Evolutionary conservation across 2,329 filamentous ascomycete species (phyloP), one percentile per base, ranked within the genome.

Genomic region (Pseudocercospora pini-densiflorae): DNA sequence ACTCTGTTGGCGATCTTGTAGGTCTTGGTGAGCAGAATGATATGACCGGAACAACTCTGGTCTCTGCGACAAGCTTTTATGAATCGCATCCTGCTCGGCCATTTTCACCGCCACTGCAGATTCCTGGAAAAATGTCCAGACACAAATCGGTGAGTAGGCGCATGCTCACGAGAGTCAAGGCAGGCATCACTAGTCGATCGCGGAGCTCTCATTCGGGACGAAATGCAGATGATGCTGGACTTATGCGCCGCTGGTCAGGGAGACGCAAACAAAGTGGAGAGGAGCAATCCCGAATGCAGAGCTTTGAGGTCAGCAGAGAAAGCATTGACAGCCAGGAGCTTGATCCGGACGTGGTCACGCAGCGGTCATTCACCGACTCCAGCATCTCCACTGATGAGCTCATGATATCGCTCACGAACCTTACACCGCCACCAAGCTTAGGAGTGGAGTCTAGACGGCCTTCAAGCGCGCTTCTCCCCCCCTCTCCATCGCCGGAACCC

Each of bases 121-220:
- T 59, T 8, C 63, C 65, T 21, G 66, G 67, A 2, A 71, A 66
- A 16, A 68, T 76, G 43, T 58, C 69, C 19, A 67, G 76, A 36
- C 74, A 76, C 43, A 73, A 73, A 23, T 78, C 77, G 1, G 74
- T 78, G 36, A 77, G 77, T 59, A 74, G 74, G 31, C 70, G 77
- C n/a, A 73, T 79, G 68, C 68, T 79, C 5, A 76, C 77, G 5
- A 76, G 69, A 47, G 75, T 79, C 58, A 77, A 73, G 62, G 74
- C 75, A 59, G 76, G 77, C 53, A 72, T 79, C 49, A 65, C 69
- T 21, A 67, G 66, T 24, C 70, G 74, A 10, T 74, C 74, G 3
- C 74, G 71, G 57, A 76, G 68, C 47, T 71, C 72, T 45, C 69
- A 71, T n/a, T 66, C 72, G 19, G 70, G 71, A 47, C 64, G 69